Percentiles rank a stretch among this genome's conserved stretches.
phyloP scores from a whole-genome alignment of 305 asterid genomes.

The Rubia tinctorum region DNA sequence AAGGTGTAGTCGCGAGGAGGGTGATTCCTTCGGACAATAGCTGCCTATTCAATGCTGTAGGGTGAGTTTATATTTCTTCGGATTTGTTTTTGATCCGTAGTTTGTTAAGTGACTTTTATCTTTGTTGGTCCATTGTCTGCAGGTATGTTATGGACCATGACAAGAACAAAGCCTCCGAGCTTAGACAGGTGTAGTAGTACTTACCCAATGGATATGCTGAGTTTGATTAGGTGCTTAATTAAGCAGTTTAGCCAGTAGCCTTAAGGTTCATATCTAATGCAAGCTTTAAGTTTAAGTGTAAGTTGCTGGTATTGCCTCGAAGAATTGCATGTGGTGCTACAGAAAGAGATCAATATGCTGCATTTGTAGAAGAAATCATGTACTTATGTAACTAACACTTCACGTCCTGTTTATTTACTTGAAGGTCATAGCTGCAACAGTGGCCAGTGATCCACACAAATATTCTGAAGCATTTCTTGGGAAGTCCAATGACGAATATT shows the following conservation, averaged over 20 bases:
- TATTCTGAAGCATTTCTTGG: slow-evolving; percentile 88
- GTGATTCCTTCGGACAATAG: slow-evolving; percentile 95
- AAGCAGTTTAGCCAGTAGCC: neutral
- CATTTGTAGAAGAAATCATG: neutral
- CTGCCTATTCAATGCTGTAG: slow-evolving; percentile 95
- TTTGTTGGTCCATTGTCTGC: slow-evolving; percentile 25
- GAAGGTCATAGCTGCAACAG: slow-evolving; percentile 93
- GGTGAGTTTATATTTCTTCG: slow-evolving; percentile 44
- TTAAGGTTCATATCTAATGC: neutral
- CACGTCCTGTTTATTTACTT: slow-evolving; percentile 9
- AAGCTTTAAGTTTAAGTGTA: neutral
- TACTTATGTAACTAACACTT: neutral
- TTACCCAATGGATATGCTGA: neutral
- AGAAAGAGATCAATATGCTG: neutral
- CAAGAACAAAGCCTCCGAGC: slow-evolving; percentile 71
- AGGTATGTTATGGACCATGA: slow-evolving; percentile 95
- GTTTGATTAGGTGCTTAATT: neutral
- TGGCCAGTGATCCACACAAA: slow-evolving; percentile 71
- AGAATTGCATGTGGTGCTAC: neutral
- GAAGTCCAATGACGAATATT: slow-evolving; percentile 79
- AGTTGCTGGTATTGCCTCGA: neutral
- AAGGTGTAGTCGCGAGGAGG: slow-evolving; percentile 68
- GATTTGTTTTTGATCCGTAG: neutral
- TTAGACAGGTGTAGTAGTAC: slow-evolving; percentile 64
- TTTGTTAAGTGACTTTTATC: slow-evolving; percentile 1